Percentiles rank a stretch among this genome's conserved stretches.
Conservation (phyloP, 257 asterid genomes). For the Solanum sitiens region DNA sequence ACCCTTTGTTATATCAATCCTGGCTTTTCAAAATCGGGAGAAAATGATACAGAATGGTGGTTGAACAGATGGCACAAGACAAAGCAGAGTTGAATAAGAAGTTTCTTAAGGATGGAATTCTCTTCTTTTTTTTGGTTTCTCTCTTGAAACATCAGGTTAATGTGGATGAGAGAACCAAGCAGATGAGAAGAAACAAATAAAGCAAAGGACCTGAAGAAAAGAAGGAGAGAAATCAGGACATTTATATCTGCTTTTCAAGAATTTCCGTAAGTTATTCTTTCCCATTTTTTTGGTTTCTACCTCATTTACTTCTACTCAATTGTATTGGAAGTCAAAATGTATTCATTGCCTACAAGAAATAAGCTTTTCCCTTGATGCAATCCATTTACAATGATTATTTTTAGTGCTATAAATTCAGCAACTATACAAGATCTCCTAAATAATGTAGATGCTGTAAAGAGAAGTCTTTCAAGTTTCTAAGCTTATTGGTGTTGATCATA, state of each 20-base stretch:
- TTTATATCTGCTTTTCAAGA: not conserved
- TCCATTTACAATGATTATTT: not conserved
- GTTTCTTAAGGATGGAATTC: not conserved
- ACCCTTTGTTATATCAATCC: conserved; percentile 54
- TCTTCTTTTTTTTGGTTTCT: not conserved
- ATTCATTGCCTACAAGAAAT: not conserved
- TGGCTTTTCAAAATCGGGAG: conserved; percentile 66
- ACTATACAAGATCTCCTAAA: not conserved
- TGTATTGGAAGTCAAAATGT: not conserved
- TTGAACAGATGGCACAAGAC: conserved; percentile 44
- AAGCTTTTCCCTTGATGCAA: not conserved
- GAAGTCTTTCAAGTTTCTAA: not conserved
- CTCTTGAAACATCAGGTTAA: not conserved
- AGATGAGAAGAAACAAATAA: not conserved
- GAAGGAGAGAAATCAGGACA: not conserved
- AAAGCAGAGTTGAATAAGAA: conserved; percentile 16
- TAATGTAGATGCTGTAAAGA: not conserved
- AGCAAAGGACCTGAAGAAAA: not conserved
- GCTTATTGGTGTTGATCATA: not conserved
- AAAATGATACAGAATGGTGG: conserved; percentile 54
- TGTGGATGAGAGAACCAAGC: not conserved
- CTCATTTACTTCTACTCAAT: not conserved
- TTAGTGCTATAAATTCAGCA: not conserved
- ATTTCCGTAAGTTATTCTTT: not conserved
- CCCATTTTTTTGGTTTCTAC: not conserved